phyloP scores from a whole-genome alignment of 495 filamentous ascomycete species.

The Hypoxylon fuscum region DNA sequence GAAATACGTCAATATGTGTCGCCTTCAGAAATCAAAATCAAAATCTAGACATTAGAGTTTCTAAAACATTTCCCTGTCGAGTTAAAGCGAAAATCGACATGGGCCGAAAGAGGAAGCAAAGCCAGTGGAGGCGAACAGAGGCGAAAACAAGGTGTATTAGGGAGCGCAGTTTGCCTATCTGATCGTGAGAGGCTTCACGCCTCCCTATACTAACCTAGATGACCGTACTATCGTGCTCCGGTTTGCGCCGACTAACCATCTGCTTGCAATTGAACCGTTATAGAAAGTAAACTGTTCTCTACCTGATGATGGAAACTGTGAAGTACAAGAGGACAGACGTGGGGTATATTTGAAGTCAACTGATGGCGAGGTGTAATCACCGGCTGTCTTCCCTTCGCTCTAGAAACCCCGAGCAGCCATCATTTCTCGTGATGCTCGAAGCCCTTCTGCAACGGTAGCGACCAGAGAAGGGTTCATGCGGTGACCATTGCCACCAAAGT shows the following conservation, averaged over 20 bases:
- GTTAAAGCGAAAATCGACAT: neutral
- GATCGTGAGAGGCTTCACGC: conserved; percentile 25
- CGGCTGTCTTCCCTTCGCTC: conserved; percentile 34
- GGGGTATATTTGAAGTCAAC: conserved; percentile 41
- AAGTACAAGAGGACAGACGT: conserved; percentile 36
- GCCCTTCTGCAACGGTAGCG: conserved; percentile 18
- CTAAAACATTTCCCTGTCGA: conserved; percentile 12
- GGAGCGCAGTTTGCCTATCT: conserved; percentile 30
- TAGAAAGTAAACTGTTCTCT: conserved; percentile 40
- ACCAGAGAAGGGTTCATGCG: conserved; percentile 20
- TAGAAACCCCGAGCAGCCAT: conserved; percentile 40
- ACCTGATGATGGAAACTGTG: conserved; percentile 29
- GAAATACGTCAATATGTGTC: conserved; percentile 36
- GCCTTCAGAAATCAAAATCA: conserved; percentile 12
- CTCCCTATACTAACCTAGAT: conserved; percentile 28
- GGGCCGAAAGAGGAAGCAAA: conserved; percentile 7
- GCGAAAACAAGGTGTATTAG: conserved; percentile 37
- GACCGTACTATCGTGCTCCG: conserved; percentile 33
- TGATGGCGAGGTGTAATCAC: conserved; percentile 33
- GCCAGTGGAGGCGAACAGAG: conserved; percentile 17
- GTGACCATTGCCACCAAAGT: conserved; percentile 26
- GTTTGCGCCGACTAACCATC: conserved; percentile 21
- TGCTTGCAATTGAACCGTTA: conserved; percentile 32
- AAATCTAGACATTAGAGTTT: conserved; percentile 7
- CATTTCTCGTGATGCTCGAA: conserved; percentile 46